Base-by-base conservation (phyloP, 1,284 basidiomycete species). In the Thecaphora frezii region DNA sequence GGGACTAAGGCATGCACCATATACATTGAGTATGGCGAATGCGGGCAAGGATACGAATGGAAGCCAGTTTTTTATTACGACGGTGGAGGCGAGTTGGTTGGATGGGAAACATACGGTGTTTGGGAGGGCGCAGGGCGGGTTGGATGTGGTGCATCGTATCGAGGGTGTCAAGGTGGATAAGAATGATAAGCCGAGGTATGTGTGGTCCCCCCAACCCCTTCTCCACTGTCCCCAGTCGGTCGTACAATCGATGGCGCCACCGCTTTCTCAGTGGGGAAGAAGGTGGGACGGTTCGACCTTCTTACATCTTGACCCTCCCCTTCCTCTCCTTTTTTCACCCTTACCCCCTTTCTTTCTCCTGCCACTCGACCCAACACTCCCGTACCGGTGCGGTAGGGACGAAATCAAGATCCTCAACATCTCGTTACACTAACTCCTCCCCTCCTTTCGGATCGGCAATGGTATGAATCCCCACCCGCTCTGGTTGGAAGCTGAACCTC, bases 1-100 rank as follows among this genome's bases (percentile, higher is more conserved):
- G 62, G 88, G 89, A 51, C 82, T 96, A 53, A 89, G 87, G 79
- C 94, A 97, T 80, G 92, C 91, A 55, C 93, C 94, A 0, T 97
- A 97, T 77, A 96, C 90, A n/a, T 84, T 98, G 46, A 93, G 91
- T 74, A 97, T 97, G 93, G 96, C 96, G n/a, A 99, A 99, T 63
- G 90, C 91, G 2, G 94, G 96, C 1, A 88, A 91, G 1, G 84
- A 84, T 50, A 98, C 96, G 38, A 99, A 98, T 77, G 96, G 89
- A 2, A 90, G 89, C 3, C 94, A 99, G 79, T 98, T 98, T 83
- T 98, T 98, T 82, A 93, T 98, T 78, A 99, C 96, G 2, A 97
- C 93, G 2, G 93, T 89, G 2, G 89, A 93, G 13, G 91, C 91
- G 5, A 91, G 93, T 8, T 97, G 93, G 92, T 82, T 98, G 49